These are phyloP conservation scores for Hypomontagnella submonticulosa DNA, from an alignment of 495 filamentous ascomycete species.

Conservation along the genomic window DNA sequence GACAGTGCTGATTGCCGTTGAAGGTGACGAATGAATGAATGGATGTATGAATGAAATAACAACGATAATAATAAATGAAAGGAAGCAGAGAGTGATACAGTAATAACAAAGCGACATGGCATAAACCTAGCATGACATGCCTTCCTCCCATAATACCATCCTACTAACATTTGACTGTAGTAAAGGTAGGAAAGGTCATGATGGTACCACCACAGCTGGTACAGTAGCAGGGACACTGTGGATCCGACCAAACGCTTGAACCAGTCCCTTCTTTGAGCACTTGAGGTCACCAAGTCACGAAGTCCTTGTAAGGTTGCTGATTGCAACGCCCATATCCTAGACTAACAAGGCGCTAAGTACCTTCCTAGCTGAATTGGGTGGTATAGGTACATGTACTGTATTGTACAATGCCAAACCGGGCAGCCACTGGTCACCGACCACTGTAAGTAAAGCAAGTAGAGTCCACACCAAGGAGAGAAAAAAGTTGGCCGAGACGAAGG, in stretches of 20 bases:
- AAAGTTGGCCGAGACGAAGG: too few relatives aligned
- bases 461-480: too few relatives aligned
- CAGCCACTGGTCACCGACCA: constrained; percentile 20
- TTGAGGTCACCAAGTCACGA: constrained; percentile 11
- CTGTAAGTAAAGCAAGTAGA: neutral
- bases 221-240: constrained; percentile 34
- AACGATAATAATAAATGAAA: constrained; percentile 8
- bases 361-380: constrained; percentile 14
- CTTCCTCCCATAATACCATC: constrained; percentile 19
- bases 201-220: constrained; percentile 11
- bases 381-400: constrained; percentile 15
- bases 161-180: too few relatives aligned
- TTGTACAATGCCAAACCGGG: neutral
- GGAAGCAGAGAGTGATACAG: constrained; percentile 32
- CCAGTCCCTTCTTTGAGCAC: too few relatives aligned
- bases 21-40: constrained; percentile 10
- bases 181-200: neutral
- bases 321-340: constrained; percentile 31
- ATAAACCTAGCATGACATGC: constrained; percentile 11
- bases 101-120: constrained; percentile 38
- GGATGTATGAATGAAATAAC: constrained; percentile 6
- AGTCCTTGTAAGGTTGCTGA: constrained; percentile 37
- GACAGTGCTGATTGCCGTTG: constrained; percentile 17
- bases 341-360: constrained; percentile 24
- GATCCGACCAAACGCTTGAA: neutral